A percentile compares a stretch with the other conserved stretches of the same genome.
Conservation (phyloP, 441 rosid species). For the Euphorbia celastroides region DNA sequence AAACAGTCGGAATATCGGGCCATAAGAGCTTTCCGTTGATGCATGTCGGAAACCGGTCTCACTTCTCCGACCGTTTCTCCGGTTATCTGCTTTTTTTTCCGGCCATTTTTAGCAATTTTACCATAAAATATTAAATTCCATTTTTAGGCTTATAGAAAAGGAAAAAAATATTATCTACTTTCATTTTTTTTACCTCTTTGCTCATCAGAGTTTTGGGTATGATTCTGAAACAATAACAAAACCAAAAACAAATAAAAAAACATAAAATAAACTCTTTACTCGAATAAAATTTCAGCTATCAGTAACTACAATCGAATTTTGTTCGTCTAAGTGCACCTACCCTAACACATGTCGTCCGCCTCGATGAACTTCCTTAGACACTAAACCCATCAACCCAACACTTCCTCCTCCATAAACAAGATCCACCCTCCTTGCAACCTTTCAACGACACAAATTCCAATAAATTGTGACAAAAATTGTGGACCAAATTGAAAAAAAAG, state of each 20-base stretch:
- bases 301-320: no score
- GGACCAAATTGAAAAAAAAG: background rate
- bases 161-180: no score
- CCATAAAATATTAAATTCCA: background rate
- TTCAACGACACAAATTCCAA: background rate
- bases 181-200: conserved; percentile 54
- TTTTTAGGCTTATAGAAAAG: no score
- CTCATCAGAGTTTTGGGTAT: conserved; percentile 88
- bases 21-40: conserved; percentile 95
- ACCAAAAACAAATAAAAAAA: background rate
- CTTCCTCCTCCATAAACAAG: conserved; percentile 98
- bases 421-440: conserved; percentile 65
- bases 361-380: conserved; percentile 73
- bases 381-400: conserved; percentile 88
- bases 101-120: background rate
- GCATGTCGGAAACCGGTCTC: conserved; percentile 89
- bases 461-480: background rate
- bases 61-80: conserved; percentile 95
- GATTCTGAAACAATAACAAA: conserved; percentile 38
- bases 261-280: background rate
- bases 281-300: no score
- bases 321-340: conserved; percentile 34
- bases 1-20: conserved; percentile 93
- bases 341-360: conserved; percentile 90
- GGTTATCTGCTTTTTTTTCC: conserved; percentile 43